phyloP scores from a whole-genome alignment of 2,329 filamentous ascomycete species.

The Microdochium trichocladiopsis region DNA sequence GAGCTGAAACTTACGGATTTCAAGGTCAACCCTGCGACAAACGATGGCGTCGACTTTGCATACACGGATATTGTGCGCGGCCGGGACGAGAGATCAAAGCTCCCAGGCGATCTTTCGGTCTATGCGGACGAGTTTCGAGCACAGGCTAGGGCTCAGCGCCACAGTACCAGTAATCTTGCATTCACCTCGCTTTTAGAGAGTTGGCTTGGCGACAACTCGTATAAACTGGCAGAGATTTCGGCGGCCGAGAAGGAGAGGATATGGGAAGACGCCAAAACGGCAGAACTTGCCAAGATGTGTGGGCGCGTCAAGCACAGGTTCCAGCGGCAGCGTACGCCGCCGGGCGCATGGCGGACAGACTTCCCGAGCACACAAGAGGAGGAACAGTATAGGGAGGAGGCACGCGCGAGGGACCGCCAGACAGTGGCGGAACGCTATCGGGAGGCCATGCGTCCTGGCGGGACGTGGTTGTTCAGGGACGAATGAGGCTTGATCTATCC shows the following conservation, averaged over 20 bases:
- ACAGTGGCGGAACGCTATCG: constrained; percentile 67
- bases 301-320: constrained; percentile 74
- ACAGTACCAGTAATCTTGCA: constrained; percentile 16
- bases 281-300: constrained; percentile 64
- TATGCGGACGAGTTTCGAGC: constrained; percentile 57
- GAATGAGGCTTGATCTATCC: constrained; percentile 38
- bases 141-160: constrained; percentile 51
- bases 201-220: constrained; percentile 51
- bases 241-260: constrained; percentile 55
- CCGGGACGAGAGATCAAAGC: constrained; percentile 59
- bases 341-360: constrained; percentile 85
- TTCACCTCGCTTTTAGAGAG: constrained; percentile 40
- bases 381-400: constrained; percentile 56
- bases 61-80: constrained; percentile 69
- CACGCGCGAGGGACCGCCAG: constrained; percentile 53
- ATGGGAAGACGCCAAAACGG: constrained; percentile 69
- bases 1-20: constrained; percentile 65
- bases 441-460: constrained; percentile 73
- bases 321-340: constrained; percentile 64
- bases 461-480: constrained; percentile 76
- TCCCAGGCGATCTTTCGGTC: constrained; percentile 32
- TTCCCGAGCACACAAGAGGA: constrained; percentile 86
- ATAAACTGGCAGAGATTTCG: constrained; percentile 51
- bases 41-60: constrained; percentile 65
- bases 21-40: constrained; percentile 69